Percentiles rank a stretch among this genome's conserved stretches.
These are phyloP conservation scores for Russula sp. DNA, from an alignment of 768 basidiomycete genomes.

Conservation along the genomic window DNA sequence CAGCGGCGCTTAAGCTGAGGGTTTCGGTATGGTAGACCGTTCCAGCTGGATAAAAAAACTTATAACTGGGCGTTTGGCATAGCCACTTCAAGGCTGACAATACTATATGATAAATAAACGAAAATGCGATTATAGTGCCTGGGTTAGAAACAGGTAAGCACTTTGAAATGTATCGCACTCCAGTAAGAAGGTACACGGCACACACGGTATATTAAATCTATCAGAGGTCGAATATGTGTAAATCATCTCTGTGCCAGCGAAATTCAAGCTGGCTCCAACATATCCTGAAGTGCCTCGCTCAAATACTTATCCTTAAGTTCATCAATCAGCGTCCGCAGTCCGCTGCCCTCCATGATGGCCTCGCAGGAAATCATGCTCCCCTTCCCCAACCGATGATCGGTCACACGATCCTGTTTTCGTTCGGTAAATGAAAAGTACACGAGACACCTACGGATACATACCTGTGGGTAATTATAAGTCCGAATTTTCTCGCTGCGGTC, in stretches of 20 bases:
- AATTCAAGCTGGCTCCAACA: background rate
- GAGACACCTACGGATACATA: slow-evolving; percentile 30
- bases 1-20: no score
- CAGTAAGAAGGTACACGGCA: no score
- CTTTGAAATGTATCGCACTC: no score
- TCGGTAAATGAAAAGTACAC: background rate
- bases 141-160: no score
- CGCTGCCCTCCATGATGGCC: slow-evolving; percentile 28
- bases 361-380: slow-evolving; percentile 29
- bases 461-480: slow-evolving; percentile 94
- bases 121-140: no score
- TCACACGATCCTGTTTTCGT: slow-evolving; percentile 27
- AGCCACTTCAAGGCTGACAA: no score
- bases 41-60: no score
- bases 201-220: background rate
- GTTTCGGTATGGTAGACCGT: no score
- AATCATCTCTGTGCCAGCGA: background rate
- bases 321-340: slow-evolving; percentile 15
- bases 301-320: slow-evolving; percentile 24
- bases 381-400: slow-evolving; percentile 30
- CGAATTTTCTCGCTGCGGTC: slow-evolving; percentile 94
- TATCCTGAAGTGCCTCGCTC: slow-evolving; percentile 17
- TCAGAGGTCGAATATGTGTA: background rate
- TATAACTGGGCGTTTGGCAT: no score
- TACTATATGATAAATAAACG: no score